A percentile compares a stretch with the other conserved stretches of the same genome.
Evolutionary conservation across 2,329 filamentous ascomycete genomes (phyloP).

Genomic region (Zasmidium angulare): DNA sequence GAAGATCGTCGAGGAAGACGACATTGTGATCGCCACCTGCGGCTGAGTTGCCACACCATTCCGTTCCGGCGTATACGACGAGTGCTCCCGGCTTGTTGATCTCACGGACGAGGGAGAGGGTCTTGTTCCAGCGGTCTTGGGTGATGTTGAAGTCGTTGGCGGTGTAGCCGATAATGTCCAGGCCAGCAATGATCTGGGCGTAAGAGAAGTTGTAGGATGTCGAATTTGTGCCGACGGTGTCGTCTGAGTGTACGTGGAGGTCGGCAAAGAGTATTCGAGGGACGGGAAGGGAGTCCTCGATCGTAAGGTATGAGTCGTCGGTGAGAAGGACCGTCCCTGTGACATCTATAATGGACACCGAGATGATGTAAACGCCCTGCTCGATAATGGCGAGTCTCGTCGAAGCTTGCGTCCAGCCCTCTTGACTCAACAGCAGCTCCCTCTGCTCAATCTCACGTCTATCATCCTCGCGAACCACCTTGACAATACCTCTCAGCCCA

Average conservation of each 20-base stretch:
- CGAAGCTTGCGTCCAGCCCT: too few relatives aligned
- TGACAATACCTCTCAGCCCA: too few relatives aligned
- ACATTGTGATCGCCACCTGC: slow-evolving; percentile 35
- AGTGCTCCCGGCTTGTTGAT: slow-evolving; percentile 29
- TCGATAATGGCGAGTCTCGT: too few relatives aligned
- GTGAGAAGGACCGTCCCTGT: background rate
- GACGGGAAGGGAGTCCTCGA: slow-evolving; percentile 17
- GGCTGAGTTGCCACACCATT: slow-evolving; percentile 40
- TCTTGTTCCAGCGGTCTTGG: slow-evolving; percentile 33
- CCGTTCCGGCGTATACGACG: slow-evolving; percentile 37
- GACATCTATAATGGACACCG: too few relatives aligned
- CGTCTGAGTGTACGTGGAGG: slow-evolving; percentile 41
- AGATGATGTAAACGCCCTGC: too few relatives aligned
- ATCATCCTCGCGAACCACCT: too few relatives aligned
- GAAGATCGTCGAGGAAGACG: slow-evolving; percentile 37
- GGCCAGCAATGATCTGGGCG: slow-evolving; percentile 36
- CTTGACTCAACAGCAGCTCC: too few relatives aligned
- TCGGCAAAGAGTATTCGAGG: slow-evolving; percentile 35
- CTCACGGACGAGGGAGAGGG: slow-evolving; percentile 15
- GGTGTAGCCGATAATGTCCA: slow-evolving; percentile 40
- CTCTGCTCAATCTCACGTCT: too few relatives aligned
- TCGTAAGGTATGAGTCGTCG: slow-evolving; percentile 20
- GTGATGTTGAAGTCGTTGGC: slow-evolving; percentile 44
- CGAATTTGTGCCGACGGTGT: slow-evolving; percentile 40
- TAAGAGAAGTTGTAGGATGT: slow-evolving; percentile 42